phyloP scores from a whole-genome alignment of 257 asterid genomes.

The Echium plantagineum region DNA sequence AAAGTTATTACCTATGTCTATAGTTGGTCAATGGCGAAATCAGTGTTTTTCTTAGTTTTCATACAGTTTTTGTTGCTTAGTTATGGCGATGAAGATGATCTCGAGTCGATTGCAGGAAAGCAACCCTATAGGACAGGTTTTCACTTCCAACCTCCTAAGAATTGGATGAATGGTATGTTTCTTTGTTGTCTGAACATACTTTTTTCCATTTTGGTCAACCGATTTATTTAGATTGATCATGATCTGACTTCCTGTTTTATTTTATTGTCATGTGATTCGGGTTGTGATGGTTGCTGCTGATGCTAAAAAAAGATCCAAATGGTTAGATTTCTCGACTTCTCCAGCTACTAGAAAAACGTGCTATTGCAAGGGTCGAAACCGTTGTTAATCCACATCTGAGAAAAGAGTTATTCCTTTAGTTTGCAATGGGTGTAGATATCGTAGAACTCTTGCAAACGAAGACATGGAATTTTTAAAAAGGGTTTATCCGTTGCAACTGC shows the following conservation, averaged over 20 bases:
- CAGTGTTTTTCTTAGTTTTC: background rate
- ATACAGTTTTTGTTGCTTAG: constrained; percentile 4
- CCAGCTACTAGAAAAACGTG: too few species aligned
- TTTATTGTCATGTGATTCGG: background rate
- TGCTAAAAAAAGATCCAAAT: constrained; percentile 22
- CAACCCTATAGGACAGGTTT: constrained; percentile 23
- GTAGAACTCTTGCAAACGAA: too few species aligned
- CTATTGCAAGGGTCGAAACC: too few species aligned
- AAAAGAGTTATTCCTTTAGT: too few species aligned
- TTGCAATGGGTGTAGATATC: too few species aligned
- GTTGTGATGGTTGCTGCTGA: constrained; percentile 5
- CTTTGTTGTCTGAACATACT: background rate
- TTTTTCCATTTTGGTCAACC: background rate
- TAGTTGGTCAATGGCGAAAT: background rate
- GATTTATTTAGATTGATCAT: background rate
- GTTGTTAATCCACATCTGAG: too few species aligned
- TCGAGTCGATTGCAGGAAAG: background rate
- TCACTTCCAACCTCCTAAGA: constrained; percentile 26
- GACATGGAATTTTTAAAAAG: too few species aligned
- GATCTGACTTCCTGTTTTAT: background rate
- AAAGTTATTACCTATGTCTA: too few species aligned
- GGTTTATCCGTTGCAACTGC: too few species aligned
- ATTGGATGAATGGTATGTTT: constrained; percentile 29
- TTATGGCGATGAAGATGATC: constrained; percentile 1
- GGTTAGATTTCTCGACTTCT: constrained; percentile 11